Conservation (phyloP, 192 early-diverging fungal species). For the Funneliformis mosseae region DNA sequence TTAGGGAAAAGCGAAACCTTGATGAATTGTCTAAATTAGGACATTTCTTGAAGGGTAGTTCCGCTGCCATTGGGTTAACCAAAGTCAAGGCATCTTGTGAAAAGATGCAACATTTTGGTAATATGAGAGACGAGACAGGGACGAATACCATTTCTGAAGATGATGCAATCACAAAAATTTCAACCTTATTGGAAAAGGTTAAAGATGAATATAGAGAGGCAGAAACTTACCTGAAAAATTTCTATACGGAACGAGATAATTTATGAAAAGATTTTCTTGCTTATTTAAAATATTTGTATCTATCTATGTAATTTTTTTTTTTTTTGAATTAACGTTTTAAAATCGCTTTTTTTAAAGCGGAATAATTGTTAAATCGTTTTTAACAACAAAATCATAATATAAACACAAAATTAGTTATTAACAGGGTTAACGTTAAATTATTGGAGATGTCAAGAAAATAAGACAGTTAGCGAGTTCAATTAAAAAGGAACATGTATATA, state of each 20-base stretch:
- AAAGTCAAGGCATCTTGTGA: conserved; percentile 84
- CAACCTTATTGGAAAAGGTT: conserved; percentile 56
- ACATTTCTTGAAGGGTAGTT: conserved; percentile 92
- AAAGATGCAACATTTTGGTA: conserved; percentile 85
- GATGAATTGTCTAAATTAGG: conserved; percentile 74
- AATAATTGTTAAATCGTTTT: neutral
- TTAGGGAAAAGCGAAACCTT: conserved; percentile 64
- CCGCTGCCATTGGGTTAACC: conserved; percentile 80
- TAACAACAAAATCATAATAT: neutral
- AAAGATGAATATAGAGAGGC: conserved; percentile 75
- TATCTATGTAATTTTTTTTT: neutral
- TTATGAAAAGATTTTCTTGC: neutral
- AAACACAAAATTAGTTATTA: neutral
- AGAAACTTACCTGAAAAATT: conserved; percentile 63
- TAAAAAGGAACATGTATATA: too few species aligned
- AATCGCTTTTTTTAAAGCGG: too few species aligned
- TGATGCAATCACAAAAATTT: conserved; percentile 61
- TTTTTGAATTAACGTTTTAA: too few species aligned
- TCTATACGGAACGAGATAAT: conserved; percentile 59
- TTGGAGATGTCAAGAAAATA: too few species aligned
- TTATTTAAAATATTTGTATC: neutral
- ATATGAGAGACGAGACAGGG: conserved; percentile 58
- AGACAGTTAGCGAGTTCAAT: too few species aligned
- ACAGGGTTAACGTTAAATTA: too few species aligned
- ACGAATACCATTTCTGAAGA: conserved; percentile 51